Base-by-base conservation (phyloP, 495 filamentous ascomycete genomes). In the Penicillium coprophilum region DNA sequence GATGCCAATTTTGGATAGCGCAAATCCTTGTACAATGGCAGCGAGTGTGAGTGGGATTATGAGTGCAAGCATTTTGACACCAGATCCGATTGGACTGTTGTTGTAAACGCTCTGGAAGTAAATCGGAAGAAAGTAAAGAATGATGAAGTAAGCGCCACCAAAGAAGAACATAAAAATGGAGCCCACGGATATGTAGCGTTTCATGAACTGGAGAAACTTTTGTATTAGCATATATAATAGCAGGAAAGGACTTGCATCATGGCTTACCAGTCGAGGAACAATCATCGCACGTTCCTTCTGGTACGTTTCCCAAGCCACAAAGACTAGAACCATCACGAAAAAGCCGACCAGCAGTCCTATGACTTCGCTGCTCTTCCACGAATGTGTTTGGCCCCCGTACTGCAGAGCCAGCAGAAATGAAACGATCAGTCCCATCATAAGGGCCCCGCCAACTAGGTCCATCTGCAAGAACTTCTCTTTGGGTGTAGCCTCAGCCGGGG, bases 341-440 rank as follows among this genome's bases (percentile, higher is more conserved):
- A 68, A 75, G 28, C 71, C 72, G 6, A 82, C 74, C 4, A 84
- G 64, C 2, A 71, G 40, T 11, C 74, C 82, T 34, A 84, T 74
- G 17, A 83, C 72, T 8, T 53, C 51, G 47, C 67, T 63, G 56
- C 56, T 65, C 31, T 67, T 71, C 81, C 86, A 89, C 1, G 82
- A 40, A 51, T 82, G 76, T 8, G 76, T 71, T 3, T 71, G 64
- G 10, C 83, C 86, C 5, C 84, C 87, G 75, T 78, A 89, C 66
- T 89, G 81, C 19, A 89, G 73, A 23, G 84, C 86, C 31, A 89
- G 74, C 24, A 89, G 64, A 31, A 86, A 66, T 61, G 75, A 83
- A 32, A 85, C 64, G 17, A 87, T 68, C 6, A 71, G 71, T 3
- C 78, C 77, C 8, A 89, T 70, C 31, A 86, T 66, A 36, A 87